Evolutionary conservation across 495 filamentous ascomycete genomes (phyloP), one percentile per base, ranked within the genome.

Genomic region (Hypoxylon subgilvum): DNA sequence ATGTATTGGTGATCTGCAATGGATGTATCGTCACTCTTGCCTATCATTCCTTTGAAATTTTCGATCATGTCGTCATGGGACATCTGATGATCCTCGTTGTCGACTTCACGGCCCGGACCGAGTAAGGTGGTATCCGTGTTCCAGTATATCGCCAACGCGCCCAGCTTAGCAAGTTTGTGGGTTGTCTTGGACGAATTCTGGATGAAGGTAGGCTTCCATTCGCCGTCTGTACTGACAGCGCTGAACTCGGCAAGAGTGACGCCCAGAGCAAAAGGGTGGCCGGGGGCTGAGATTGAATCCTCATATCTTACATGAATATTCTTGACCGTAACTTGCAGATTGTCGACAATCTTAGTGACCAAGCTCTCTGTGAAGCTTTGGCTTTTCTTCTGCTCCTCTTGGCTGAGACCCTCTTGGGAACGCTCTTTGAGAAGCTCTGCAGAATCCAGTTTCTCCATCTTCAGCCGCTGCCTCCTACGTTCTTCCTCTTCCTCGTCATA

Each of bases 221-320:
- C 83, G 14, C 86, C 84, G 69, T 97, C 91, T 2, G 94, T 97
- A 71, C 92, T 97, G 61, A 97, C 86, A 3, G 94, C 94, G 72
- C 93, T 96, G 69, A 98, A 88, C 69, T 97, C 94, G 63, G 94
- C 88, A 47, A 98, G 79, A 1, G 92, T 97, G 56, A 97, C 60
- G 19, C 95, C 94, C 30, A 92, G 78, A 14, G 94, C 90, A 68
- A 98, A 98, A 1, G 95, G 92, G 71, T 98, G 95, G 9, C 92
- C 91, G 1, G 91, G 91, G 6, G 93, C 90, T 31, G 92, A 91
- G 59, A 97, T 88, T n/a, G 92, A 90, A 70, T 98, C 94, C 71
- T 98, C 94, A 72, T 97, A 98, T 56, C 94, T 88, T 42, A 98
- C 82, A 70, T 98, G 94, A 43, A 98, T 95, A 68, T 97, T 97